Conservation (phyloP, 2,329 filamentous ascomycete species). For the Colletotrichum sidae region DNA sequence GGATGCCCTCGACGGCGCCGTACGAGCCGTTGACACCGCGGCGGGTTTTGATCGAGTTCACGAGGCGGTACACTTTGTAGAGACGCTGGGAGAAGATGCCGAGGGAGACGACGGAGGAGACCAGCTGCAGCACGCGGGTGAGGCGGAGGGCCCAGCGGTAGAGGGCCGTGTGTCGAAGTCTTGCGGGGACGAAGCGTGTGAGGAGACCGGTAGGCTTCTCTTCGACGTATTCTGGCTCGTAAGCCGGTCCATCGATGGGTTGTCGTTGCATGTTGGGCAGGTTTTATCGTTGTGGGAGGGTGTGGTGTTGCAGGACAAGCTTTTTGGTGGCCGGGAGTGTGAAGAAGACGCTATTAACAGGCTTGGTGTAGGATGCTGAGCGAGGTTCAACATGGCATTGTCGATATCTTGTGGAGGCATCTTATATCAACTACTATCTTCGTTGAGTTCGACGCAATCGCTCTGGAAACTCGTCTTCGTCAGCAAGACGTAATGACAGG, state of each 20-base stretch:
- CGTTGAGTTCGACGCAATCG: no score
- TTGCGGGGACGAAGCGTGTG: constrained; percentile 38
- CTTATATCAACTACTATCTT: no score
- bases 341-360: no score
- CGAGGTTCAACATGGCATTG: no score
- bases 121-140: constrained; percentile 55
- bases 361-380: no score
- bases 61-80: constrained; percentile 52
- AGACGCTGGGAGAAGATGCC: constrained; percentile 55
- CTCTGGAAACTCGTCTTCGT: no score
- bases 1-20: constrained; percentile 55
- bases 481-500: no score
- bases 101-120: constrained; percentile 55
- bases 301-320: no score
- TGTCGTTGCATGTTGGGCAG: neutral
- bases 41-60: constrained; percentile 44
- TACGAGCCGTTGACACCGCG: constrained; percentile 48
- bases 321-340: no score
- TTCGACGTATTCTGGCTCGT: neutral
- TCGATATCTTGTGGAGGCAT: no score
- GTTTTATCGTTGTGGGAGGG: no score
- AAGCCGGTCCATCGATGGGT: constrained; percentile 1
- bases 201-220: constrained; percentile 37
- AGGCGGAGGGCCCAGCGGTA: constrained; percentile 47
- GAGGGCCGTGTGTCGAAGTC: constrained; percentile 34